Conservation (phyloP, 23 red algal genomes). For the Gracilaria caudata region DNA sequence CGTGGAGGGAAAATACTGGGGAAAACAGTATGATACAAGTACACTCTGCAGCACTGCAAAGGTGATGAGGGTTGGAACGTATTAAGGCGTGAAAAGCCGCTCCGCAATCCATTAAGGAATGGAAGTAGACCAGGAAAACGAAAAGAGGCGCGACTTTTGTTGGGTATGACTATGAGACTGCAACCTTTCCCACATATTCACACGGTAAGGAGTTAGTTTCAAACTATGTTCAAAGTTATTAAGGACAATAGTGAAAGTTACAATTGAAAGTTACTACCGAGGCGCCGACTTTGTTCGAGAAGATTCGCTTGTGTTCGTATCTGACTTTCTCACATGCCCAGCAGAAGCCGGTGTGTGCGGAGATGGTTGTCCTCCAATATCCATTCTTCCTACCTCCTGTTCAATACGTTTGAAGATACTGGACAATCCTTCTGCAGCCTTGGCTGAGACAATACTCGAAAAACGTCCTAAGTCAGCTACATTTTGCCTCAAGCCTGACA, state of each 20-base stretch:
- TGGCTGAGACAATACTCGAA: conserved; percentile 46
- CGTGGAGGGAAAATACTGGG: neutral
- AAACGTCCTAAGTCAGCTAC: conserved; percentile 50
- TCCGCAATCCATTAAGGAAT: neutral
- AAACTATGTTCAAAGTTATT: conserved; percentile 24
- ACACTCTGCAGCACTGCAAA: neutral
- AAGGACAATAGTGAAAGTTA: conserved; percentile 10
- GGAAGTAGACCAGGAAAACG: neutral
- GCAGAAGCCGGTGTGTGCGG: conserved; percentile 17
- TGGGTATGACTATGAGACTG: neutral
- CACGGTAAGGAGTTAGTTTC: conserved; percentile 24
- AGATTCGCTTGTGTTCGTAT: neutral
- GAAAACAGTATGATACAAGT: neutral
- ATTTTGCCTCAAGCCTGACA: conserved; percentile 60
- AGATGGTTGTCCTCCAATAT: conserved; percentile 20
- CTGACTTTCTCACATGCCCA: neutral
- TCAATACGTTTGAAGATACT: conserved; percentile 59
- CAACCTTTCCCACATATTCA: conserved; percentile 16
- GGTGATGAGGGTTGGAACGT: no score
- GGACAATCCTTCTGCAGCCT: conserved; percentile 55
- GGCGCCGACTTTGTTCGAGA: conserved; percentile 9
- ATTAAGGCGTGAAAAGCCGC: neutral
- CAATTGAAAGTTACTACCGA: neutral
- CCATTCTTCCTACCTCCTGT: conserved; percentile 58
- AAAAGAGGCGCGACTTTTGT: neutral